A percentile compares a stretch with the other conserved stretches of the same genome.
phyloP scores from a whole-genome alignment of 2,329 filamentous ascomycete species.

The Nannizzia gypsea region DNA sequence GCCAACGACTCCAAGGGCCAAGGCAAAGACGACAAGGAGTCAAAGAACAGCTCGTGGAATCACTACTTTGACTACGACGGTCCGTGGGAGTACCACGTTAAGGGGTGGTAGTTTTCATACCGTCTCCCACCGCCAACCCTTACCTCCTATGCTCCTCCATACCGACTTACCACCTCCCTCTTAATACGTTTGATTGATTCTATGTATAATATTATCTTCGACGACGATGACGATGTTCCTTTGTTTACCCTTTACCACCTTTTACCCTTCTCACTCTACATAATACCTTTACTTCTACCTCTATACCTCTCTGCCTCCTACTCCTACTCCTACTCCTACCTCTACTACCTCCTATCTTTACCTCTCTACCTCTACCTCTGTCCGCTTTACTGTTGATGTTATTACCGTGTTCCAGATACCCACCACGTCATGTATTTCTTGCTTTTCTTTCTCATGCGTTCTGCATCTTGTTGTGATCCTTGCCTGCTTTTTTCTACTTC shows the following conservation, averaged over 20 bases:
- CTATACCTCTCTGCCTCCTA: no score
- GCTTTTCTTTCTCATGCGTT: background rate
- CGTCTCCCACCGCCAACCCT: background rate
- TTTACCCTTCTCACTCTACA: background rate
- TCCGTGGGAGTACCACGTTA: conserved; percentile 71
- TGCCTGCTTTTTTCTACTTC: background rate
- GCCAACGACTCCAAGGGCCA: conserved; percentile 40
- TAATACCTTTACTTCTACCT: background rate
- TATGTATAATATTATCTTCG: conserved; percentile 2
- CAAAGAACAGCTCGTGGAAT: conserved; percentile 66
- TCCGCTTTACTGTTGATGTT: background rate
- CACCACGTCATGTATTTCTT: conserved; percentile 1
- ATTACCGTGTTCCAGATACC: conserved; percentile 3
- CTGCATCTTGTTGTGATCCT: background rate
- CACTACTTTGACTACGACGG: conserved; percentile 76
- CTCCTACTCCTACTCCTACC: no score
- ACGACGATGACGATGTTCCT: conserved; percentile 4
- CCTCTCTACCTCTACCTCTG: background rate
- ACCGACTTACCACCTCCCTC: background rate
- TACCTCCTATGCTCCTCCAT: background rate
- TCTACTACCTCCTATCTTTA: background rate
- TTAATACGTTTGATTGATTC: background rate
- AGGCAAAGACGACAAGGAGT: conserved; percentile 43
- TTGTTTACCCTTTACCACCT: background rate
- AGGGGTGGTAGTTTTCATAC: conserved; percentile 57